Evolutionary conservation across 2,329 filamentous ascomycete species (phyloP), one percentile per base, ranked within the genome.

Genomic region (Clonostachys chloroleuca): DNA sequence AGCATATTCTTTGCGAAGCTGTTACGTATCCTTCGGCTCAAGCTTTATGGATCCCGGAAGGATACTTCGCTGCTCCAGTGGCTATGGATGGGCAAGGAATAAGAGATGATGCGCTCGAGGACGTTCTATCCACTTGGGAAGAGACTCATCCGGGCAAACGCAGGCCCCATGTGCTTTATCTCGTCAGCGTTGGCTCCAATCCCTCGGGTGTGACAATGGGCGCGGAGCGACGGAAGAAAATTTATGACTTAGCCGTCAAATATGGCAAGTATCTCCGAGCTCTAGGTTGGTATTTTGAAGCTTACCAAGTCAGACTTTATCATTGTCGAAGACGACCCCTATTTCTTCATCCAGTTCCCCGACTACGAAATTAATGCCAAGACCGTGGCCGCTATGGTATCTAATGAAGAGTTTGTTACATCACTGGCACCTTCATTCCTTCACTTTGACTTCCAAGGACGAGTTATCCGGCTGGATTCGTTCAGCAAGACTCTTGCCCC

Each of bases 201-300:
- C 85, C 85, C 1, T 87, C 84, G 0, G 84, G 84, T 16, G 76
- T 82, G 18, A 87, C 85, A 2, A 82, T 85, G 53, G 70, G 74
- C 42, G 61, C 66, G 3, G 65, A 77, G 51, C 72, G 85, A 47
- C 74, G 84, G 37, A 72, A 70, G 52, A 79, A 75, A 17, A 71
- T 87, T 46, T 87, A 87, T 65, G 51, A 58, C 9, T 42, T 60
- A 12, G 60, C 55, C 40, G 54, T 60, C 9, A 53, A 58, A n/a
- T 59, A 55, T 44, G 59, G 59, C 59, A 70, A 67, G 48, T 87
- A 58, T 18, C 18, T 18, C 18, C 18, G 18, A 18, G 18, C 18
- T 18, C 18, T 18, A 18, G 18, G 18, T 18, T 18, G 18, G 18
- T 18, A 18, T 3, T 18, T 4, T 18, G 18, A 18, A 18, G 18